A percentile compares a stretch with the other conserved stretches of the same genome.
These are phyloP conservation scores for Penicillium dipodomyicola DNA, from an alignment of 495 filamentous ascomycete genomes.

Conservation along the genomic window DNA sequence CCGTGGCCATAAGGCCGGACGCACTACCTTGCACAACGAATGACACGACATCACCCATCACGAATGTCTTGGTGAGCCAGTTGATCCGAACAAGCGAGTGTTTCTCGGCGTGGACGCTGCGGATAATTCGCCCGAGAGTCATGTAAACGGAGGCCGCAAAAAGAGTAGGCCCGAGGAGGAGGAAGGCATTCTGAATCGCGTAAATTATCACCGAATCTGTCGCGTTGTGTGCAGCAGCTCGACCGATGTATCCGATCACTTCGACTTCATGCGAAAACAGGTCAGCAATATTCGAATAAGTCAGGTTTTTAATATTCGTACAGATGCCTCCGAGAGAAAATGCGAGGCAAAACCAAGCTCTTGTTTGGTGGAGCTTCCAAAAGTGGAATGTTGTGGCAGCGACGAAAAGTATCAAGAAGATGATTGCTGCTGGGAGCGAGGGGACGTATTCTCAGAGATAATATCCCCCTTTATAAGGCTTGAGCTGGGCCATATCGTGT, in stretches of 20 bases:
- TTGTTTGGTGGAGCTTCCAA: slow-evolving; percentile 19
- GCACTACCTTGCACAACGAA: slow-evolving; percentile 19
- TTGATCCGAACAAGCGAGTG: slow-evolving; percentile 10
- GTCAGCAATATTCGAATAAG: neutral
- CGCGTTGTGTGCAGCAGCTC: slow-evolving; percentile 20
- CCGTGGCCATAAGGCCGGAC: neutral
- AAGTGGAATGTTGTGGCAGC: slow-evolving; percentile 39
- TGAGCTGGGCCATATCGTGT: neutral
- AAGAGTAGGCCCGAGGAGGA: slow-evolving; percentile 31
- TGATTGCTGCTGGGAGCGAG: slow-evolving; percentile 44
- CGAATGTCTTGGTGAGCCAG: slow-evolving; percentile 21
- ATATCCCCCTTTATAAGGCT: neutral
- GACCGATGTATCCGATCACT: slow-evolving; percentile 43
- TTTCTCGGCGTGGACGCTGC: slow-evolving; percentile 36
- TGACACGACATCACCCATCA: slow-evolving; percentile 20
- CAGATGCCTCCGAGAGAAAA: slow-evolving; percentile 20
- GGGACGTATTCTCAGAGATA: slow-evolving; percentile 32
- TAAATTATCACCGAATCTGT: slow-evolving; percentile 25
- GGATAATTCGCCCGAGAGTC: slow-evolving; percentile 47
- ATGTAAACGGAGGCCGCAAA: slow-evolving; percentile 53
- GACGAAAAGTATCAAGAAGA: slow-evolving; percentile 51
- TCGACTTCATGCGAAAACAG: slow-evolving; percentile 36
- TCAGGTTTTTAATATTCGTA: slow-evolving; percentile 13
- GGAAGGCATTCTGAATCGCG: slow-evolving; percentile 30
- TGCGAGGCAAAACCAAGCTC: slow-evolving; percentile 16